Base-by-base conservation (phyloP, 352 stramenopile species). In the Thraustochytrium striatum region DNA sequence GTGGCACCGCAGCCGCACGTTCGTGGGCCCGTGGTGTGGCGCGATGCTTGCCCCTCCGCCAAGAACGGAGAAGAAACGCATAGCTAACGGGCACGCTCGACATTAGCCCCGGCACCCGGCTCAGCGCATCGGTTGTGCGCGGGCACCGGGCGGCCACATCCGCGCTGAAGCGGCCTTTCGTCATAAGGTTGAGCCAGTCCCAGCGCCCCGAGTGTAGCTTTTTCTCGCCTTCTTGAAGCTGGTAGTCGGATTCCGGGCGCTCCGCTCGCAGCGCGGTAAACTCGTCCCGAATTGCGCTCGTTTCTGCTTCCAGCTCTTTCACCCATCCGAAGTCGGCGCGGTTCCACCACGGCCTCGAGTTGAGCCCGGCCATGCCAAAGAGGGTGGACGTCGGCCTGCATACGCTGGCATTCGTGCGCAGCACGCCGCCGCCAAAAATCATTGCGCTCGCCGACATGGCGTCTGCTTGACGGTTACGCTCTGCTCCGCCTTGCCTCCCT, bases 1-100 rank as follows among this genome's bases (percentile, higher is more conserved):
- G 82, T 95, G 90, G 44, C 88, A 90, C 0, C 90, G 87, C 50
- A 95, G 88, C 72, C 94, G 93, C 81, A 94, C 93, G 85, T 95
- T 95, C 28, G 88, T 94, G 30, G 90, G 88, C 28, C 88, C 89
- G 50, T 93, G 85, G 81, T 95, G 89, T 41, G 89, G 89, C 58
- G 85, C 87, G 35, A 94, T 85, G 58, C 93, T 88, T 9, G 88
- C 92, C 28, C 82, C 78, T 2, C 89, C 87, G 19, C 89, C 88
- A 32, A 95, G 72, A 11, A 89, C 88, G 11, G 90, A 95, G 83
- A 94, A 93, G 73, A 95, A 94, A 36, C 62, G 79, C 28, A 16
- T 81, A 82, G n/a, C 16, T 62, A 9, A 80, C 21, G 19, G 53
- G 69, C 7, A 72, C 11, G 13, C 57, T 57, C 38, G 28, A 13